Evolutionary conservation across 2,329 filamentous ascomycete species (phyloP), one percentile per base, ranked within the genome.

Genomic region (Rhexocercosporidium sp.): DNA sequence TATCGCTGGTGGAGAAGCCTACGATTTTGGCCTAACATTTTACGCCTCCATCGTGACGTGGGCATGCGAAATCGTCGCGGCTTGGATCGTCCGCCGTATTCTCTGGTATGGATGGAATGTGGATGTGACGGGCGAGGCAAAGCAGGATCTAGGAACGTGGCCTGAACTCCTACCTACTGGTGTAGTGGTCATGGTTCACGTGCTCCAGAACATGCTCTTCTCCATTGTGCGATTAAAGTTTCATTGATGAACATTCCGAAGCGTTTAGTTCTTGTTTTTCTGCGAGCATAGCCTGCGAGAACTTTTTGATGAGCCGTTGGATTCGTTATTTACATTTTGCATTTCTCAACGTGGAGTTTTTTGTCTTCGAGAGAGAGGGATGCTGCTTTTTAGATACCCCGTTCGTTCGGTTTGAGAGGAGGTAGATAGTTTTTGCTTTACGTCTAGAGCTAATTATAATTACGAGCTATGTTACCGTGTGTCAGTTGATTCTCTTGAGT

Each of bases 131-230:
- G 80, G 86, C 47, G 89, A 91, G 79, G 89, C 87, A 29, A 88
- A 86, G 78, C 80, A 86, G 68, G 89, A 91, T 77, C 79, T 91
- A 71, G 85, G 84, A 7, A 85, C 87, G 64, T 91, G 88, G 86
- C 88, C 89, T 1, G 89, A 91, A 80, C 78, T 91, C 73, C 78
- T 91, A 73, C 89, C 89, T 20, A 90, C 89, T 3, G 86, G 86
- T 64, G 86, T 89, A 22, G 87, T 86, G 25, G 88, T 90, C 25
- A 88, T 87, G 80, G 79, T 91, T 76, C 89, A 91, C 73, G 89
- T 91, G 60, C 75, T 91, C 78, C 89, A 91, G 79, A 91, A 91
- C 76, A 91, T 91, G 89, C 78, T 91, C 65, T 91, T 91, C 79
- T 88, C 87, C 54, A 91, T 91, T 73, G 86, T 90, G 41, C 83